phyloP scores from a whole-genome alignment of 148 eudicot genomes.

The Cornus controversa region DNA sequence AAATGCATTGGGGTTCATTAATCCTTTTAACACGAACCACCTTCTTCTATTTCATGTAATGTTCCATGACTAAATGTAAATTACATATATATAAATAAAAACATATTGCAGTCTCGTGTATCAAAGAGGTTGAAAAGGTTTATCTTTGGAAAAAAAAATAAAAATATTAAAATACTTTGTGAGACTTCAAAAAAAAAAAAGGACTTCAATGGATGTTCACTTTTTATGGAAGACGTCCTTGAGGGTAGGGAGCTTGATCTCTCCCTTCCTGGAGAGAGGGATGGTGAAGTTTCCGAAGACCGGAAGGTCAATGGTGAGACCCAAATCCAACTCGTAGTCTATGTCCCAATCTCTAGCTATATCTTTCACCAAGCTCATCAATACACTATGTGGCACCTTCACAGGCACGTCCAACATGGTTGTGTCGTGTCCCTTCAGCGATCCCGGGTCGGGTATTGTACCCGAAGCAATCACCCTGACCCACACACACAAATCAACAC shows the following conservation, averaged over 20 bases:
- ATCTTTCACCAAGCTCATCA: constrained; percentile 43
- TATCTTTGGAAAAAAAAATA: no score
- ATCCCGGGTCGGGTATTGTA: constrained; percentile 47
- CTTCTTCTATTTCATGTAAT: no score
- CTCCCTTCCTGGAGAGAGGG: constrained; percentile 45
- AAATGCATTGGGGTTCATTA: no score
- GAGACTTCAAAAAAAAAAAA: no score
- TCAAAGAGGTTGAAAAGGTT: no score
- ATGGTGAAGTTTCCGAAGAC: constrained; percentile 44
- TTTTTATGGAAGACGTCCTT: no score
- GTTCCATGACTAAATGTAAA: no score
- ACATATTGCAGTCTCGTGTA: no score
- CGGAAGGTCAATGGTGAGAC: constrained; percentile 44
- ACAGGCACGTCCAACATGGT: constrained; percentile 40
- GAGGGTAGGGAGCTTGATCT: constrained; percentile 44
- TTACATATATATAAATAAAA: no score
- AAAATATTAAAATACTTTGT: no score
- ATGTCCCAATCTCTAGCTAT: constrained; percentile 52
- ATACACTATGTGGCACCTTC: constrained; percentile 39
- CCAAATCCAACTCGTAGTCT: constrained; percentile 40
- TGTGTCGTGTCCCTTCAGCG: constrained; percentile 27
- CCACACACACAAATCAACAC: background rate
- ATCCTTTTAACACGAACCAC: no score
- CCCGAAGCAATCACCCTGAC: constrained; percentile 44
- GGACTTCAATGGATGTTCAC: no score